phyloP scores from a whole-genome alignment of 1,284 basidiomycete species.

The Thecaphora frezii region DNA sequence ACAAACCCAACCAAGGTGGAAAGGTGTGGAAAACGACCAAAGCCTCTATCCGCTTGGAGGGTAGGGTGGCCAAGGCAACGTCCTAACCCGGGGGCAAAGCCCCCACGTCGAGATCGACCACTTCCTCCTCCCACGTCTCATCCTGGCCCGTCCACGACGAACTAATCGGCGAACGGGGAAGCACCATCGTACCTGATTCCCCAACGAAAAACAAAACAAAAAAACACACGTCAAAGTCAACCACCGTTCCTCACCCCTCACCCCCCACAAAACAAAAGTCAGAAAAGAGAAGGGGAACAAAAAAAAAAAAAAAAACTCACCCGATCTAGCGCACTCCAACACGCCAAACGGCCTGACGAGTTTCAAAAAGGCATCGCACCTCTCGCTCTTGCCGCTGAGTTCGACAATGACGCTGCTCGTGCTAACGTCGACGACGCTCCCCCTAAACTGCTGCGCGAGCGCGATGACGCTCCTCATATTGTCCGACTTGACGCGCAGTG shows the following conservation, averaged over 20 bases:
- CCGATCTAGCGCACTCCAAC: slow-evolving; percentile 86
- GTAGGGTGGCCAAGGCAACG: too few relatives aligned
- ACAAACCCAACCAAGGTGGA: too few relatives aligned
- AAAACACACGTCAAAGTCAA: not conserved
- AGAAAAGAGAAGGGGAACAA: not conserved
- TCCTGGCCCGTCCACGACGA: slow-evolving; percentile 46
- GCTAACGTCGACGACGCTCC: slow-evolving; percentile 89
- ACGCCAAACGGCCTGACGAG: slow-evolving; percentile 93
- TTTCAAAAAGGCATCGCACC: slow-evolving; percentile 90
- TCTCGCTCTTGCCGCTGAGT: slow-evolving; percentile 83
- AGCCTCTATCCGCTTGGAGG: too few relatives aligned
- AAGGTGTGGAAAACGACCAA: too few relatives aligned
- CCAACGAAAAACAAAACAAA: not conserved
- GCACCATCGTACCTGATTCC: slow-evolving; percentile 50
- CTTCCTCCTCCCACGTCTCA: slow-evolving; percentile 43
- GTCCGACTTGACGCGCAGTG: slow-evolving; percentile 84
- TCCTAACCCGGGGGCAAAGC: slow-evolving; percentile 57
- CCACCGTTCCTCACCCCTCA: too few relatives aligned
- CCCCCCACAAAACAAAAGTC: slow-evolving; percentile 2
- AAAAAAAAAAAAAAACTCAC: slow-evolving; percentile 65
- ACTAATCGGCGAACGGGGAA: slow-evolving; percentile 54
- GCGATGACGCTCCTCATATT: slow-evolving; percentile 83
- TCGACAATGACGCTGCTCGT: slow-evolving; percentile 93
- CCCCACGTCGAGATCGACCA: slow-evolving; percentile 49
- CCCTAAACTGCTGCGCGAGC: slow-evolving; percentile 85